A percentile compares a stretch with the other conserved stretches of the same genome.
phyloP scores from a whole-genome alignment of 1,284 basidiomycete species.

The Golubevia pallescens region DNA sequence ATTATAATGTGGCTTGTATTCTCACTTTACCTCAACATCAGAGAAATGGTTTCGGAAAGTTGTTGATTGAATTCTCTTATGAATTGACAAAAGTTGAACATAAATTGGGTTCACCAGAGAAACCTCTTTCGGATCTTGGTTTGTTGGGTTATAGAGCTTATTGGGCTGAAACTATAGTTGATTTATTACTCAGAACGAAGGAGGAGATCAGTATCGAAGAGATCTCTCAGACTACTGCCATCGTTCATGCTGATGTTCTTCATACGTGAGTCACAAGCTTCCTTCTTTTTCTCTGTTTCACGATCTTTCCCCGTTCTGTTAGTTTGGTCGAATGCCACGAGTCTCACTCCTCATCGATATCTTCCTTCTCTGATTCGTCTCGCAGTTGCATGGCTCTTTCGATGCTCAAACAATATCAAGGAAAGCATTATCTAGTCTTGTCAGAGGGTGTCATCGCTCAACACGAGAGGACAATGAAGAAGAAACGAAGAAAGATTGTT shows the following conservation, averaged over 20 bases:
- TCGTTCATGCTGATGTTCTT: slow-evolving; percentile 95
- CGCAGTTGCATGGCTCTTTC: slow-evolving; percentile 87
- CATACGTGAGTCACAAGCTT: slow-evolving; percentile 79
- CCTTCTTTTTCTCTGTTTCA: not conserved
- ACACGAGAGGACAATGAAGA: slow-evolving; percentile 81
- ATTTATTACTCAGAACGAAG: slow-evolving; percentile 76
- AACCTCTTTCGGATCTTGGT: slow-evolving; percentile 93
- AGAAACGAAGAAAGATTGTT: slow-evolving; percentile 80
- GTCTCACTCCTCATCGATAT: slow-evolving; percentile 12
- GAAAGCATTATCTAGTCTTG: slow-evolving; percentile 89
- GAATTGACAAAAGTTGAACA: slow-evolving; percentile 95
- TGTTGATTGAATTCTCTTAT: slow-evolving; percentile 98
- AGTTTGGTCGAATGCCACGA: too few relatives aligned
- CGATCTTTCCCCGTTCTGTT: not conserved
- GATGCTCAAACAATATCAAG: slow-evolving; percentile 95
- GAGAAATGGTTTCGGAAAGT: slow-evolving; percentile 89
- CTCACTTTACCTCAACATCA: slow-evolving; percentile 97
- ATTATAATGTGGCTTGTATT: slow-evolving; percentile 99
- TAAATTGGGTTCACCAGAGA: slow-evolving; percentile 95
- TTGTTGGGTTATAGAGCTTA: slow-evolving; percentile 92
- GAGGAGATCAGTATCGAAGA: slow-evolving; percentile 92
- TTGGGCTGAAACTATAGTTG: slow-evolving; percentile 97
- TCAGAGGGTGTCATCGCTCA: slow-evolving; percentile 89
- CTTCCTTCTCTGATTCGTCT: not conserved
- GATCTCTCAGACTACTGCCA: slow-evolving; percentile 93